Base-by-base conservation (phyloP, 306 rosid species). In the Gastrolobium villosum region DNA sequence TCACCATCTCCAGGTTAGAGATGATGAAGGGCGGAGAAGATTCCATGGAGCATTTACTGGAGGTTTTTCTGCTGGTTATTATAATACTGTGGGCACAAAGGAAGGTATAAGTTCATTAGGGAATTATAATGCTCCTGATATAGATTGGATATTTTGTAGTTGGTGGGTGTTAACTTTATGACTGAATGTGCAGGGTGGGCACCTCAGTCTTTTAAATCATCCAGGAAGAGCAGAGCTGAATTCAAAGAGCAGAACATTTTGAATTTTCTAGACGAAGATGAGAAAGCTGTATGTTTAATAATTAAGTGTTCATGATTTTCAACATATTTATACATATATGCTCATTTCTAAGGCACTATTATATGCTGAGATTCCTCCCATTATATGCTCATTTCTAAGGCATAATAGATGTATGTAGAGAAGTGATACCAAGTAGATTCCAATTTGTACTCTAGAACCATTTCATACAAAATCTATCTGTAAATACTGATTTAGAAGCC, bases 21-120 rank as follows among this genome's bases (percentile, higher is more conserved):
- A 95, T 61, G 99, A 93, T 63, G 99, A 95, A 90, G 99, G 99
- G 80, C 87, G 96, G 79, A 90, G 99, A 86, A 90, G 99, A 86
- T 93, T 95, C 78, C 99, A 95, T 74, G 99, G 99, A 7, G 98
- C 99, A 28, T 95, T 95, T 85, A 88, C 93, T 0, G 98, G 98
- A 57, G 98, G 99, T 39, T 95, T 41, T 84, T 95, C 99, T 57
- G 98, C 99, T 59, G 99, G 99, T 74, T 92, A 90, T 84, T 95
- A 85, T 82, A 95, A 95, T 53, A 76, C 98, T 20, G 99, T 82
- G 76, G 99, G 99, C 65, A 85, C 98, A 5, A 93, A 93, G 89
- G 97, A 95, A 79, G 99, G 99, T 93, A 88, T 53, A 9, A 10
- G 44, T 67, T 75, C 44, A 20, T n/a, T 28, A 37, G 54, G 39